Evolutionary conservation across 129 eudicot genomes (phyloP).

Genomic region (Pittosporum tobira): DNA sequence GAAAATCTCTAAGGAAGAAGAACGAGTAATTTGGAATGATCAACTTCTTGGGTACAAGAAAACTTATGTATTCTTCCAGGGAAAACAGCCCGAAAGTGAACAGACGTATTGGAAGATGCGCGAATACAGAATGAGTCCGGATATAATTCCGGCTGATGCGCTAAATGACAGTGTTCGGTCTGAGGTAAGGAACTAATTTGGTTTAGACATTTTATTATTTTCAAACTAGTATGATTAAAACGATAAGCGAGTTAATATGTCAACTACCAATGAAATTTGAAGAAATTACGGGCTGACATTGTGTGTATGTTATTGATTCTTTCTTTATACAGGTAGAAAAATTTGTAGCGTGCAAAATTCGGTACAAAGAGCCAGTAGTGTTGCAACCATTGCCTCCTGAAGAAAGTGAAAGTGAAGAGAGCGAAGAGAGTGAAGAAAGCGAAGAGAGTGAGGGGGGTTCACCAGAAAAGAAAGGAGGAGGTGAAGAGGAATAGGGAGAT

Average conservation of each 20-base stretch:
- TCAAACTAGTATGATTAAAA: too few relatives aligned
- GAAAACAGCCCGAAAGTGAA: background rate
- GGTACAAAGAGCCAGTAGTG: background rate
- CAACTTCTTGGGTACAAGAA: background rate
- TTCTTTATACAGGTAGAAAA: background rate
- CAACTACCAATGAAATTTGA: background rate
- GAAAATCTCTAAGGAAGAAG: background rate
- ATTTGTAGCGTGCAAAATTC: constrained; percentile 6
- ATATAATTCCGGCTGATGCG: background rate
- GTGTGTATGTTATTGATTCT: too few relatives aligned
- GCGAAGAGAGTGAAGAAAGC: too few relatives aligned
- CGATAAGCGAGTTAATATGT: too few relatives aligned
- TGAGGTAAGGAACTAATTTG: background rate
- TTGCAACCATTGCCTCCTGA: too few relatives aligned
- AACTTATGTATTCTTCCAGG: background rate
- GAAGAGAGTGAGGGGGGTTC: too few relatives aligned
- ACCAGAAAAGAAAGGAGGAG: too few relatives aligned
- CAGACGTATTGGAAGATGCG: background rate
- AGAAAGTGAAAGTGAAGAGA: too few relatives aligned
- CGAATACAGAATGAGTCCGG: background rate
- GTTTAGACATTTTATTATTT: too few relatives aligned
- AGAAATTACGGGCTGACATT: background rate
- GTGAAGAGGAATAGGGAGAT: too few relatives aligned
- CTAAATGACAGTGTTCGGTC: background rate
- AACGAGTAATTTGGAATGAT: too few relatives aligned